Evolutionary conservation across 768 basidiomycete species (phyloP).

Genomic region (Leccinellum luteum): DNA sequence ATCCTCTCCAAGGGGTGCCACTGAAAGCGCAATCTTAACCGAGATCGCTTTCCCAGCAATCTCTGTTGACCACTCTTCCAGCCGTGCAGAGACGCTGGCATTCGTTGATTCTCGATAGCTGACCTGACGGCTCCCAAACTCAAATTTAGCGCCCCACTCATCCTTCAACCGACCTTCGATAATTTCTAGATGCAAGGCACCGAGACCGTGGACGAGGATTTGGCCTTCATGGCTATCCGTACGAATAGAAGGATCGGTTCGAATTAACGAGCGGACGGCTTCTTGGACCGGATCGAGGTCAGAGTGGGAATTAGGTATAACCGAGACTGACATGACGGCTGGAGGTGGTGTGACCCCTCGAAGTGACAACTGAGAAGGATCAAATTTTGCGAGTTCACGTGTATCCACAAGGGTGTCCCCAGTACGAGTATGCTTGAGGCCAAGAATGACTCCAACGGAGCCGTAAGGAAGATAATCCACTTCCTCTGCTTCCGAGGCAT

Average conservation of each 20-base stretch:
- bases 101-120: conserved; percentile 68
- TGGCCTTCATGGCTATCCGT: conserved; percentile 81
- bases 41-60: conserved; percentile 53
- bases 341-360: conserved; percentile 72
- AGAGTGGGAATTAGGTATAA: conserved; percentile 76
- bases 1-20: conserved; percentile 51
- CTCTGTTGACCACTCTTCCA: conserved; percentile 60
- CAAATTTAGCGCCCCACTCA: conserved; percentile 77
- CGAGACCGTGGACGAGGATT: conserved; percentile 78
- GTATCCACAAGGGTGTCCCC: conserved; percentile 78
- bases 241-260: conserved; percentile 90
- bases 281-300: conserved; percentile 77
- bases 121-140: conserved; percentile 74
- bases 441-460: conserved; percentile 80
- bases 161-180: conserved; percentile 75
- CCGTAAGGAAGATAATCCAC: conserved; percentile 80
- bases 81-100: conserved; percentile 23
- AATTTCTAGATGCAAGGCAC: conserved; percentile 86
- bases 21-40: conserved; percentile 51
- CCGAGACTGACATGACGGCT: conserved; percentile 82
- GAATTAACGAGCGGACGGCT: conserved; percentile 65
- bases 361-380: conserved; percentile 40
- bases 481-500: conserved; percentile 73
- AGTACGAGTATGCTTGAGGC: conserved; percentile 79
- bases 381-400: conserved; percentile 34